phyloP scores from a whole-genome alignment of 2,329 filamentous ascomycete genomes.

The Alternaria incomplexa region DNA sequence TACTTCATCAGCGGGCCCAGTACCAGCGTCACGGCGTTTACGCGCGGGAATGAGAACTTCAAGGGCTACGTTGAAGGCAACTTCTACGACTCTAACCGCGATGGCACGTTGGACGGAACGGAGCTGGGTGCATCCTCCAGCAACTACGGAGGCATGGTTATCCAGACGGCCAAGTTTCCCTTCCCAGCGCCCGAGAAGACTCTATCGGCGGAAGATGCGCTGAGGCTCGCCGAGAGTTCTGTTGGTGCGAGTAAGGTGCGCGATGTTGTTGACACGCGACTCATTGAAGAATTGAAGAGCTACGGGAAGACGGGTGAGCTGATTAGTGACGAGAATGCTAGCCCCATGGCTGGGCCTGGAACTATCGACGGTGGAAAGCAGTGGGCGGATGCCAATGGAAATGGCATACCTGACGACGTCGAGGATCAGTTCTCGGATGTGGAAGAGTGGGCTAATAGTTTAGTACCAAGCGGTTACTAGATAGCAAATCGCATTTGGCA shows the following conservation, averaged over 20 bases:
- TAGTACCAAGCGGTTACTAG: constrained; percentile 45
- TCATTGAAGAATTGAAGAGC: constrained; percentile 54
- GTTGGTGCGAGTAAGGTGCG: constrained; percentile 55
- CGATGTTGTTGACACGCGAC: constrained; percentile 53
- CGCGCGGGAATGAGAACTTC: constrained; percentile 62
- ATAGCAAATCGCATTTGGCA: too few species aligned
- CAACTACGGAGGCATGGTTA: constrained; percentile 58
- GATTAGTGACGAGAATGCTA: constrained; percentile 55
- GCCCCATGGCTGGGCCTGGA: constrained; percentile 50
- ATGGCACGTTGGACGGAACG: constrained; percentile 58
- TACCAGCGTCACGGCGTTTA: constrained; percentile 59
- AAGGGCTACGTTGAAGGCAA: constrained; percentile 61
- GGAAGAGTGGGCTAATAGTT: constrained; percentile 59
- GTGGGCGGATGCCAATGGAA: constrained; percentile 55
- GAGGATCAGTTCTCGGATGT: constrained; percentile 56
- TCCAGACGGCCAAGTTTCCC: constrained; percentile 50
- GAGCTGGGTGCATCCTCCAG: constrained; percentile 51
- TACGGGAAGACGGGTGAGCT: constrained; percentile 55
- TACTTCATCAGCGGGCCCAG: constrained; percentile 63
- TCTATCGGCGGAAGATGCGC: constrained; percentile 49
- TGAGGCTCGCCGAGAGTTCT: constrained; percentile 49
- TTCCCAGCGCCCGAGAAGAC: constrained; percentile 54
- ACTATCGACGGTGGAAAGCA: constrained; percentile 48
- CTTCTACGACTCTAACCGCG: constrained; percentile 58
- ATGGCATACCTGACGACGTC: constrained; percentile 59